Conservation (phyloP, 2,329 filamentous ascomycete species). For the Neoscytalidium dimidiatum region DNA sequence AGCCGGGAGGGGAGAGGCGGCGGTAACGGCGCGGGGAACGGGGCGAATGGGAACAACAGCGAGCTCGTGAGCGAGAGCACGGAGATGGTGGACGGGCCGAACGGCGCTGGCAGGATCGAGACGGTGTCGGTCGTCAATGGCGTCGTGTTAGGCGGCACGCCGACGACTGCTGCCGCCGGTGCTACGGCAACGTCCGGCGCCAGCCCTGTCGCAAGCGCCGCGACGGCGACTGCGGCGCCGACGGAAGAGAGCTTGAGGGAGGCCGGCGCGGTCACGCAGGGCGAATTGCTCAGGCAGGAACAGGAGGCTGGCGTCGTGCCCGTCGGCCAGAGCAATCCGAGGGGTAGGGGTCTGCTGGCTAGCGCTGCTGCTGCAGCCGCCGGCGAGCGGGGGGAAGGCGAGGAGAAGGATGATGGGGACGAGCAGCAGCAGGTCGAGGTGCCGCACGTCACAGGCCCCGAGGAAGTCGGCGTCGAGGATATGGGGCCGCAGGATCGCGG, state of each 20-base stretch:
- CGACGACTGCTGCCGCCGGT: conserved; percentile 28
- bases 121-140: conserved; percentile 80
- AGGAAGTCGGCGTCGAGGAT: conserved; percentile 82
- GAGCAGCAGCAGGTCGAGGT: conserved; percentile 50
- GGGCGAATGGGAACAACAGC: conserved; percentile 33
- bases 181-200: conserved; percentile 7
- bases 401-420: neutral
- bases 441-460: conserved; percentile 82
- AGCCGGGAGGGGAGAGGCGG: conserved; percentile 30
- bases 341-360: conserved; percentile 23
- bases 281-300: conserved; percentile 82
- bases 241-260: conserved; percentile 38
- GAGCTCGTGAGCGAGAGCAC: conserved; percentile 73
- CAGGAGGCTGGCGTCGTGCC: conserved; percentile 80
- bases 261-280: conserved; percentile 67
- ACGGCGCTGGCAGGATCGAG: conserved; percentile 76
- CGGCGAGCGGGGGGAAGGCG: neutral
- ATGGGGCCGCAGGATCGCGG: conserved; percentile 69
- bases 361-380: conserved; percentile 24
- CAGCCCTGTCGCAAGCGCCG: neutral
- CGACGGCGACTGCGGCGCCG: conserved; percentile 24
- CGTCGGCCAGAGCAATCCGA: conserved; percentile 54
- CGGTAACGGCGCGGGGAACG: conserved; percentile 26
- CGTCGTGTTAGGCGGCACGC: conserved; percentile 55
- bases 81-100: conserved; percentile 78